phyloP scores from a whole-genome alignment of 139 green algal genomes.

The Volvox africanus region DNA sequence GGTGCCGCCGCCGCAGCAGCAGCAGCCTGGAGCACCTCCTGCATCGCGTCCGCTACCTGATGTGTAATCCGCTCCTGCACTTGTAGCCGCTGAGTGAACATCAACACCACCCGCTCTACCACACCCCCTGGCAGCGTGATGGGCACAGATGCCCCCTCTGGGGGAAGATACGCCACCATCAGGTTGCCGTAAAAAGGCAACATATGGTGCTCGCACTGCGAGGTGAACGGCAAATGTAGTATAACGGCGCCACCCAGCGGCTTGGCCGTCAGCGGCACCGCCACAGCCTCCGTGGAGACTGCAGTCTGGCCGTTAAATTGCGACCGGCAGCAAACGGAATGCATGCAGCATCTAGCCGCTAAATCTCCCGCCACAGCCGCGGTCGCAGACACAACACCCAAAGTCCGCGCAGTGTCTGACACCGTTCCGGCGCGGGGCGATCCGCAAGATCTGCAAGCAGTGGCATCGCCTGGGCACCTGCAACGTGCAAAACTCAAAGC shows the following conservation, averaged over 20 bases:
- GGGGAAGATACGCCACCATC: slow-evolving; percentile 65
- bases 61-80: slow-evolving; percentile 96
- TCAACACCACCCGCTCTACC: slow-evolving; percentile 64
- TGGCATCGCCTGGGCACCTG: too few relatives aligned
- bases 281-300: too few relatives aligned
- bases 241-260: neutral
- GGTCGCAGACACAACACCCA: too few relatives aligned
- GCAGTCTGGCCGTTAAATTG: too few relatives aligned
- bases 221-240: slow-evolving; percentile 65
- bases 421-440: too few relatives aligned
- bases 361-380: too few relatives aligned
- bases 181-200: slow-evolving; percentile 94
- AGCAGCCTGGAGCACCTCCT: slow-evolving; percentile 39
- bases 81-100: slow-evolving; percentile 82
- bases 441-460: too few relatives aligned
- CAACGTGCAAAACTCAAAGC: too few relatives aligned
- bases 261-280: neutral
- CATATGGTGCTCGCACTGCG: slow-evolving; percentile 98
- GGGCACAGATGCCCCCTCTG: too few relatives aligned
- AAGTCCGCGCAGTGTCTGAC: too few relatives aligned
- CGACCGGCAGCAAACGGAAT: too few relatives aligned
- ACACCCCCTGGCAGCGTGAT: neutral
- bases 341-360: too few relatives aligned
- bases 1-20: neutral
- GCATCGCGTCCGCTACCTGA: slow-evolving; percentile 83